Evolutionary conservation across 495 filamentous ascomycete species (phyloP).

Genomic region (Aspergillus ostianus): DNA sequence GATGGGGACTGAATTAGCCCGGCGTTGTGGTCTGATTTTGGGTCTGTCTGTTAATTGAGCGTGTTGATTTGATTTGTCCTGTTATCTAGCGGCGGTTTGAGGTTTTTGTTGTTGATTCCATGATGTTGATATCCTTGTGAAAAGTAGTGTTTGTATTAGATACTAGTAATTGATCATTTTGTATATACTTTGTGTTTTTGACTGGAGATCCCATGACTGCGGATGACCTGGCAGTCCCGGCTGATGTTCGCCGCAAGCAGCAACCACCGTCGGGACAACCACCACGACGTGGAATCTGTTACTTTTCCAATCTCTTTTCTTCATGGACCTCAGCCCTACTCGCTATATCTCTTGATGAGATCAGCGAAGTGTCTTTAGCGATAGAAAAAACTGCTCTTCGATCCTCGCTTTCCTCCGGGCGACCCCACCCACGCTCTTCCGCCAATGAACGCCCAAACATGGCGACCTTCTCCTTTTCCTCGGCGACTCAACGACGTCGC

Average conservation of each 20-base stretch:
- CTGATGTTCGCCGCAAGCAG: not conserved
- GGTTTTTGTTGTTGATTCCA: not conserved
- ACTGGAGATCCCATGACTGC: too few species aligned
- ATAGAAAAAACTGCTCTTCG: not conserved
- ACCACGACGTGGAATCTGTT: not conserved
- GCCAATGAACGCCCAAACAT: not conserved
- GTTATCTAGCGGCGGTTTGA: not conserved
- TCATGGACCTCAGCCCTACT: not conserved
- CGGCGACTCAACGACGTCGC: not conserved
- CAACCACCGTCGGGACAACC: not conserved
- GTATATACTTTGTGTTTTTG: too few species aligned
- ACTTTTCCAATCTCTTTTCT: not conserved
- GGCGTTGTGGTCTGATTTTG: conserved; percentile 1
- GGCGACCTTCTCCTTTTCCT: not conserved
- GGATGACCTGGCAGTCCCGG: not conserved
- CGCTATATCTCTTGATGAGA: not conserved
- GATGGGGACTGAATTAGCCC: conserved; percentile 17
- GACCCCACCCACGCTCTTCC: not conserved
- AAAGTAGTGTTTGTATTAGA: not conserved
- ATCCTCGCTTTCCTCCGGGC: not conserved
- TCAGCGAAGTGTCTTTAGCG: not conserved
- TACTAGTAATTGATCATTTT: not conserved
- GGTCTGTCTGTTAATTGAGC: not conserved
- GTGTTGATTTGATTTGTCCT: conserved; percentile 9
- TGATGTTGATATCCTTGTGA: not conserved